phyloP scores from a whole-genome alignment of 1,284 basidiomycete species.

The Leccinum fallax region DNA sequence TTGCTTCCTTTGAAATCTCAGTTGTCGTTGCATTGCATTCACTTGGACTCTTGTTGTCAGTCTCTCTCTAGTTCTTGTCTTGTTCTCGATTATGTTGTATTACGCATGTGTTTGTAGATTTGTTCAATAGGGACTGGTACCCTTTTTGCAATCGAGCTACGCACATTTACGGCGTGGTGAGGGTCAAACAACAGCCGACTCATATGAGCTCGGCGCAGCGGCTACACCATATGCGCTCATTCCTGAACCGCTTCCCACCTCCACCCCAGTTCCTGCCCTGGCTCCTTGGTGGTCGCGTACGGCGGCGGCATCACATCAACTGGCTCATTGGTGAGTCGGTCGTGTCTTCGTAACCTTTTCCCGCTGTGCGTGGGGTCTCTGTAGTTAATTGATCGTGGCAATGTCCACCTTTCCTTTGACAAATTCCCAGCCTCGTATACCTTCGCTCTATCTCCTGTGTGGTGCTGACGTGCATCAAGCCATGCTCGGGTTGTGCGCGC shows the following conservation, averaged over 20 bases:
- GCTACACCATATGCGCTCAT: slow-evolving; percentile 1
- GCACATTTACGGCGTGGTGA: not conserved
- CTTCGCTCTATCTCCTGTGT: too few relatives aligned
- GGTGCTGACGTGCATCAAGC: slow-evolving; percentile 15
- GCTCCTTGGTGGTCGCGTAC: slow-evolving; percentile 15
- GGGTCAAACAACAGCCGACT: not conserved
- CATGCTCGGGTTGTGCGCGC: not conserved
- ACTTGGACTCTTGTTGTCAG: slow-evolving; percentile 19
- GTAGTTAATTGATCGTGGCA: too few relatives aligned
- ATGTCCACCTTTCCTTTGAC: too few relatives aligned
- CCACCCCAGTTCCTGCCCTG: slow-evolving; percentile 20
- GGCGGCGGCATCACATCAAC: slow-evolving; percentile 1
- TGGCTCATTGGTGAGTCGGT: slow-evolving; percentile 23
- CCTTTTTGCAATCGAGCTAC: slow-evolving; percentile 12
- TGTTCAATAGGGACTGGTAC: slow-evolving; percentile 28
- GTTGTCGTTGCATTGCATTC: slow-evolving; percentile 26
- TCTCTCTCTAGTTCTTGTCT: slow-evolving; percentile 9
- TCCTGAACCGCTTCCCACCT: slow-evolving; percentile 17
- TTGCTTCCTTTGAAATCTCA: slow-evolving; percentile 8
- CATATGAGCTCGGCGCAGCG: not conserved
- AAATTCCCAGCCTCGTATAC: too few relatives aligned
- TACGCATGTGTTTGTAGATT: slow-evolving; percentile 23
- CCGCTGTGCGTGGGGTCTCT: not conserved
- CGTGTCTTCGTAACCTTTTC: not conserved
- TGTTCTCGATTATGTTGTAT: slow-evolving; percentile 13